phyloP scores from a whole-genome alignment of 2,329 filamentous ascomycete species.

The Verticillium klebahnii region DNA sequence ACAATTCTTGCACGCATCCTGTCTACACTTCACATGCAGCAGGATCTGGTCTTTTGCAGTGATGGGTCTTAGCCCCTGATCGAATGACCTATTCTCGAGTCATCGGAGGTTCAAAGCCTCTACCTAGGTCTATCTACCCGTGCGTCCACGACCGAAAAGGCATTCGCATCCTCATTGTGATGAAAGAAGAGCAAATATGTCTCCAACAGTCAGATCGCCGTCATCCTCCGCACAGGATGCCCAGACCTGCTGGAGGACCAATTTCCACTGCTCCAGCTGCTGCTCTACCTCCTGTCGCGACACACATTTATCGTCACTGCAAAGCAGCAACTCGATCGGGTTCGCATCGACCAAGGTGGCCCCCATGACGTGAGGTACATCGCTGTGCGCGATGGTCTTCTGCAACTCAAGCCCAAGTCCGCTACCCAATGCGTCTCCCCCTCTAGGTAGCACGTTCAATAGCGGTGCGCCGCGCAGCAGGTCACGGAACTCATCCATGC shows the following conservation, averaged over 20 bases:
- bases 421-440: neutral
- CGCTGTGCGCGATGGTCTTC: neutral
- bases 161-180: too few species aligned
- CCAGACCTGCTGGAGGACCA: neutral
- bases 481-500: slow-evolving; percentile 1
- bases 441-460: neutral
- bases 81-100: too few species aligned
- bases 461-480: neutral
- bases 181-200: neutral
- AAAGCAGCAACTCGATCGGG: neutral
- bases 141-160: too few species aligned
- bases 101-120: too few species aligned
- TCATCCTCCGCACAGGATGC: neutral
- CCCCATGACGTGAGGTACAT: neutral
- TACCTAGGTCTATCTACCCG: too few species aligned
- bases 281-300: neutral
- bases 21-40: too few species aligned
- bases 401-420: neutral
- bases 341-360: neutral
- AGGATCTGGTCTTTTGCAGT: too few species aligned
- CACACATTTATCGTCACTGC: neutral
- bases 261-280: neutral
- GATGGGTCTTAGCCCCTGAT: too few species aligned
- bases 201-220: neutral
- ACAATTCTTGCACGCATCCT: too few species aligned